phyloP scores from a whole-genome alignment of 2,329 filamentous ascomycete species.

The Podosphaera xanthii region DNA sequence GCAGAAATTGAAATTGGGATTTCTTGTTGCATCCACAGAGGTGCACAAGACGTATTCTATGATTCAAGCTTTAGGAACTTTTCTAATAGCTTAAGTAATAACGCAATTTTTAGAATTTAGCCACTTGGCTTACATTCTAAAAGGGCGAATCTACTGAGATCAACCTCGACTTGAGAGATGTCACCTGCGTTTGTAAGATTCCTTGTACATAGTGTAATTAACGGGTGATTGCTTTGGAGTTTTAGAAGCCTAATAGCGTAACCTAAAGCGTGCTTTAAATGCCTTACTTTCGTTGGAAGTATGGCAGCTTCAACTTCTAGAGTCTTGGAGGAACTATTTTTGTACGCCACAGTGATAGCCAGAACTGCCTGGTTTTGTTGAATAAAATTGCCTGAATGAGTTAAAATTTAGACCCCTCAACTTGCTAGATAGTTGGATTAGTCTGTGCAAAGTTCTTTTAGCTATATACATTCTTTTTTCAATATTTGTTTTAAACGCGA shows the following conservation, averaged over 20 bases:
- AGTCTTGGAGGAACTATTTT: background rate
- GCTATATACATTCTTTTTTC: background rate
- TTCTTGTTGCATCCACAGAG: background rate
- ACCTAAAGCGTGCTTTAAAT: background rate
- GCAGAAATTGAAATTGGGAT: background rate
- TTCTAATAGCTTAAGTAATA: background rate
- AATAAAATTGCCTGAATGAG: background rate
- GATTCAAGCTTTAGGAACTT: background rate
- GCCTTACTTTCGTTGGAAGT: background rate
- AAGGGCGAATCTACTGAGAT: background rate
- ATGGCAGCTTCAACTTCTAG: background rate
- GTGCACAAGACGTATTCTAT: background rate
- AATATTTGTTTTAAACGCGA: background rate
- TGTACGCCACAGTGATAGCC: background rate
- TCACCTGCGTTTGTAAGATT: background rate
- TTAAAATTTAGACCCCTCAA: background rate
- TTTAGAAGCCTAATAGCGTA: background rate
- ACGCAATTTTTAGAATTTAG: background rate
- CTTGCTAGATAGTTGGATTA: background rate
- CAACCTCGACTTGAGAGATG: background rate
- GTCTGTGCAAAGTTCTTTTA: background rate
- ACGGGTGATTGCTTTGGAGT: background rate
- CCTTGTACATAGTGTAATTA: background rate
- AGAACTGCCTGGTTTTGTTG: background rate
- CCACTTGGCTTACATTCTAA: background rate